A percentile compares a stretch with the other conserved stretches of the same genome.
These are phyloP conservation scores for Marasmius sp. DNA, from an alignment of 1,284 basidiomycete species.

Conservation along the genomic window DNA sequence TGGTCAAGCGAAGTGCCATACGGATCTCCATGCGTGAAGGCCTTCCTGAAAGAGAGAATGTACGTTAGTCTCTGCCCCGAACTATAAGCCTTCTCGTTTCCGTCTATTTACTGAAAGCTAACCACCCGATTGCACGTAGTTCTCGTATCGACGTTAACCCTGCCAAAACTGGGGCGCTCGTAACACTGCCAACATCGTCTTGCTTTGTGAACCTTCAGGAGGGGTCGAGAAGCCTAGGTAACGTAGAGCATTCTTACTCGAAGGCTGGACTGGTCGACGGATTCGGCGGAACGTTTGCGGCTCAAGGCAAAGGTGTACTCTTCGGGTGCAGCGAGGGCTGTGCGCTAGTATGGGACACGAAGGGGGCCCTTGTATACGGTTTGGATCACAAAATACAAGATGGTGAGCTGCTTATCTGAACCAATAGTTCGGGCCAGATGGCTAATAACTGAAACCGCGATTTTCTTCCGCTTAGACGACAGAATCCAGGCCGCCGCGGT, in stretches of 20 bases:
- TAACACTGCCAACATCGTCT: conserved; percentile 50
- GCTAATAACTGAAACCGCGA: background rate
- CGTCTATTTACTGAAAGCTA: background rate
- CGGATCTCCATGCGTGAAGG: conserved; percentile 55
- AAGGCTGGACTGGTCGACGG: conserved; percentile 3
- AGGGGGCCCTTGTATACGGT: conserved; percentile 50
- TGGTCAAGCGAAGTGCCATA: conserved; percentile 67
- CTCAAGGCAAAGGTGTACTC: conserved; percentile 48
- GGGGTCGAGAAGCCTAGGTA: conserved; percentile 39
- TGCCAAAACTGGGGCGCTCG: conserved; percentile 46
- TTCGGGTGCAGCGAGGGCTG: conserved; percentile 53
- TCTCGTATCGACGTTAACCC: conserved; percentile 51
- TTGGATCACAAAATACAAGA: conserved; percentile 43
- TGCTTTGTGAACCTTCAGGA: conserved; percentile 48
- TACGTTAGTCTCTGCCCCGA: conserved; percentile 27
- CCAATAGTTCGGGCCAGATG: background rate
- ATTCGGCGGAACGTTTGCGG: conserved; percentile 46
- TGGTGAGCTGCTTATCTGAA: background rate
- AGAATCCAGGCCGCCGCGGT: conserved; percentile 56
- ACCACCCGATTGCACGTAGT: conserved; percentile 8
- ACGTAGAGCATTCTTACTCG: conserved; percentile 25
- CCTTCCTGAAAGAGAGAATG: conserved; percentile 59
- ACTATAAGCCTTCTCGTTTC: background rate
- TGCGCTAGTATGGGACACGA: conserved; percentile 60
- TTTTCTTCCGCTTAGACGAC: conserved; percentile 40